Evolutionary conservation across 306 rosid genomes (phyloP).

Genomic region (Corylus americana): DNA sequence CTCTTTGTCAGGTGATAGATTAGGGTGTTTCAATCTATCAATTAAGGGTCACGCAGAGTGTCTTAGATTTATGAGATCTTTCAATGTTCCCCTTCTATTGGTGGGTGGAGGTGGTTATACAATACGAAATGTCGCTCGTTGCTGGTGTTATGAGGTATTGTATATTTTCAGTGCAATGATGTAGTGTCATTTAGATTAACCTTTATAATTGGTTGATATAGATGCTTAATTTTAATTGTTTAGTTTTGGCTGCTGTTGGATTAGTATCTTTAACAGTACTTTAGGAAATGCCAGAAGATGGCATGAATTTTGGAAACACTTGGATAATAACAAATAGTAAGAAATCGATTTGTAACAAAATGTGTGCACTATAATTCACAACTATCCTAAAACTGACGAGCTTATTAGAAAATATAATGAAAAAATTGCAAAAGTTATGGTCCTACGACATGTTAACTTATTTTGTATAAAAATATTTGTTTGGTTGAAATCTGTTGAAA

Average conservation of each 20-base stretch:
- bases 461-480: neutral
- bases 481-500: neutral
- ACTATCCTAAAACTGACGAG: neutral
- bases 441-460: neutral
- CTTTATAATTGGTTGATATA: neutral
- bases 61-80: constrained; percentile 47
- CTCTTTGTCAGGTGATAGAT: constrained; percentile 52
- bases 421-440: neutral
- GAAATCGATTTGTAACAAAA: neutral
- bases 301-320: neutral
- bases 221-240: neutral
- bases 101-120: constrained; percentile 57
- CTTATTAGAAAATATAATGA: neutral
- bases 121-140: constrained; percentile 53
- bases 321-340: neutral
- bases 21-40: constrained; percentile 54
- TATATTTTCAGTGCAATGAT: constrained; percentile 4
- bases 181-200: neutral
- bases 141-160: constrained; percentile 58
- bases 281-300: neutral
- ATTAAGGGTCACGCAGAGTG: constrained; percentile 50
- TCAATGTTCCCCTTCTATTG: constrained; percentile 50
- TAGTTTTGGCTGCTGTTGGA: neutral
- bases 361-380: neutral
- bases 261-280: neutral